Percentiles rank a stretch among this genome's conserved stretches.
Conservation (phyloP, 108 stramenopile species). For the Cyclostephanos invisitatus region DNA sequence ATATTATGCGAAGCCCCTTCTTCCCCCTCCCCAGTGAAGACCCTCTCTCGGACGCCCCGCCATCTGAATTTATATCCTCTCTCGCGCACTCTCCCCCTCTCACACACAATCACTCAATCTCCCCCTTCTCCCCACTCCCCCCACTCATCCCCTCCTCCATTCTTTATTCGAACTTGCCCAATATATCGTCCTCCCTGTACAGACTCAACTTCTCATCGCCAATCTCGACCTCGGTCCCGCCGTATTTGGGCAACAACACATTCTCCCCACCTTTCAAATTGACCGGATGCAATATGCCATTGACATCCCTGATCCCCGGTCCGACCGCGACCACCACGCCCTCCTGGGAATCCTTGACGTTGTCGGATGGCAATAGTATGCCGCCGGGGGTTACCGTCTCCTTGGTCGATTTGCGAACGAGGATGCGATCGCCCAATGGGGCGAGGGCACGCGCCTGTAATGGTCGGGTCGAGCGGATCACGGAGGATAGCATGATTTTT, state of each 20-base stretch:
- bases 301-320: constrained; percentile 82
- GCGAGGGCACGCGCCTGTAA: constrained; percentile 63
- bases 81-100: too few relatives aligned
- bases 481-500: constrained; percentile 10
- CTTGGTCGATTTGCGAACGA: constrained; percentile 86
- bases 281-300: constrained; percentile 70
- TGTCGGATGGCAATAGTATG: constrained; percentile 91
- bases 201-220: constrained; percentile 90
- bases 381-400: constrained; percentile 93
- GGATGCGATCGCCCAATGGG: constrained; percentile 96
- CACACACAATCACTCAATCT: too few relatives aligned
- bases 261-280: constrained; percentile 79
- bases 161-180: constrained; percentile 88
- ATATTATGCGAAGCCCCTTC: too few relatives aligned
- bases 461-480: constrained; percentile 42
- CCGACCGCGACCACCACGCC: constrained; percentile 96
- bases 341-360: constrained; percentile 92
- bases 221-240: constrained; percentile 89
- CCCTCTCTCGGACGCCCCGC: too few relatives aligned
- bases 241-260: constrained; percentile 96
- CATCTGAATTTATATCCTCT: too few relatives aligned
- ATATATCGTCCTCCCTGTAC: constrained; percentile 95
- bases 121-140: too few relatives aligned
- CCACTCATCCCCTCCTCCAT: too few relatives aligned
- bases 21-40: too few relatives aligned